Percentiles rank a stretch among this genome's conserved stretches.
Conservation (phyloP, 1,284 basidiomycete species). For the Ustilago shanxiensis region DNA sequence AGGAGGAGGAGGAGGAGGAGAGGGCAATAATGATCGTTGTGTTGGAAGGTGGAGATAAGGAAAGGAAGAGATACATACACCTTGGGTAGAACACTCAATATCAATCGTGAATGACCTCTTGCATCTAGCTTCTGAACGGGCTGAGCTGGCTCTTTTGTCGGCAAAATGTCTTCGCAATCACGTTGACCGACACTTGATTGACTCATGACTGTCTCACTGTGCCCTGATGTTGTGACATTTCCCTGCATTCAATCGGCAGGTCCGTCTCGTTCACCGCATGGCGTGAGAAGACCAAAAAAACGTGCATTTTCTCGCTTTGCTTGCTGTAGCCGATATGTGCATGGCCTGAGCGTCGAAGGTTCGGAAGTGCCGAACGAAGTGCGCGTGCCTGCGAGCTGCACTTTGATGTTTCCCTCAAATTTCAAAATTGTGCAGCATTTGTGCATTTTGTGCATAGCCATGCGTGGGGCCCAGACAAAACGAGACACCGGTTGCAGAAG, state of each 20-base stretch:
- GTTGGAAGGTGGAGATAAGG: constrained; percentile 3
- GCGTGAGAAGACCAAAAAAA: neutral
- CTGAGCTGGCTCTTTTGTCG: neutral
- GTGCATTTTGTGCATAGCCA: constrained; percentile 2
- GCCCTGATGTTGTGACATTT: neutral
- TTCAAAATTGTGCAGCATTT: neutral
- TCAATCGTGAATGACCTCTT: too few relatives aligned
- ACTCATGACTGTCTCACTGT: neutral
- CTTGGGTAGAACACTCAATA: too few relatives aligned
- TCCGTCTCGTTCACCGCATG: neutral
- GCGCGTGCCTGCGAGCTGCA: constrained; percentile 2
- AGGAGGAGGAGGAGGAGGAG: neutral
- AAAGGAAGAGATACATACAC: neutral
- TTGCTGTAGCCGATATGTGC: neutral
- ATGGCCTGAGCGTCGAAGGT: neutral
- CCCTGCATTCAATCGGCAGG: neutral
- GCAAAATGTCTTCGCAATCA: neutral
- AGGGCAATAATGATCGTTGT: too few relatives aligned
- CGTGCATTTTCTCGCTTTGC: too few relatives aligned
- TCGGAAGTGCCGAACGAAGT: neutral
- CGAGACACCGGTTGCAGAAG: too few relatives aligned
- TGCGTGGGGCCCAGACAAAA: too few relatives aligned
- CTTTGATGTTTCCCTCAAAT: neutral
- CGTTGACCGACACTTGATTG: neutral
- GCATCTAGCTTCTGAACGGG: too few relatives aligned